Evolutionary conservation across 352 stramenopile genomes (phyloP).

Genomic region (Globisporangium paroecandrum): DNA sequence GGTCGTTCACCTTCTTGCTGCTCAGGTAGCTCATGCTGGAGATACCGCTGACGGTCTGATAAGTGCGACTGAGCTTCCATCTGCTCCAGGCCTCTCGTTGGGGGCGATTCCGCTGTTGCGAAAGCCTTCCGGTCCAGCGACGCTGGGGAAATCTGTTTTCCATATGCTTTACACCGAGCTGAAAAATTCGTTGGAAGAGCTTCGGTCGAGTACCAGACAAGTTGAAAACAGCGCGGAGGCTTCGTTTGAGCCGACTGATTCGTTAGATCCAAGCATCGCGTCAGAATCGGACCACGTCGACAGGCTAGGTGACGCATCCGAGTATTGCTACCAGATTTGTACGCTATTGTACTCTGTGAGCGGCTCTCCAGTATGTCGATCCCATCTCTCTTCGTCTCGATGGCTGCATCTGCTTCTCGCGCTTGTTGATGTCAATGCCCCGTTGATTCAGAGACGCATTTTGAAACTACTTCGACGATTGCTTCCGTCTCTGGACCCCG

Average conservation of each 20-base stretch:
- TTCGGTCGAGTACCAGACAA: conserved; percentile 34
- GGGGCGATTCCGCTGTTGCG: conserved; percentile 73
- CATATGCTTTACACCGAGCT: conserved; percentile 90
- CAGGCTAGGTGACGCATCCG: conserved; percentile 51
- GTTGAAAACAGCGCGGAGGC: conserved; percentile 14
- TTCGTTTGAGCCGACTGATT: conserved; percentile 40
- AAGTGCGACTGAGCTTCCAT: conserved; percentile 46
- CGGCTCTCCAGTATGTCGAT: conserved; percentile 72
- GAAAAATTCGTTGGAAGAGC: conserved; percentile 81
- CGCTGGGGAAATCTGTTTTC: conserved; percentile 87
- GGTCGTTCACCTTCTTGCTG: conserved; percentile 82
- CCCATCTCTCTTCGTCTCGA: conserved; percentile 77
- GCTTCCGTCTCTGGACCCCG: conserved; percentile 67
- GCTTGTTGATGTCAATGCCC: conserved; percentile 69
- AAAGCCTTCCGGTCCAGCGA: conserved; percentile 84
- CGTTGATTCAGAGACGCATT: conserved; percentile 75
- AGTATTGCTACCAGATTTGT: conserved; percentile 91
- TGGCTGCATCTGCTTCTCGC: conserved; percentile 82
- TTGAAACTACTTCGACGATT: conserved; percentile 81
- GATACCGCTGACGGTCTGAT: conserved; percentile 60
- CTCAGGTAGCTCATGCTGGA: conserved; percentile 82
- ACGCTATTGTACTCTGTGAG: conserved; percentile 86
- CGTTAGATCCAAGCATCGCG: conserved; percentile 35
- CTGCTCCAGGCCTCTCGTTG: conserved; percentile 42
- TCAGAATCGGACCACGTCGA: conserved; percentile 33